Evolutionary conservation across 768 basidiomycete species (phyloP).

Genomic region (Nevesoporus exiguus): DNA sequence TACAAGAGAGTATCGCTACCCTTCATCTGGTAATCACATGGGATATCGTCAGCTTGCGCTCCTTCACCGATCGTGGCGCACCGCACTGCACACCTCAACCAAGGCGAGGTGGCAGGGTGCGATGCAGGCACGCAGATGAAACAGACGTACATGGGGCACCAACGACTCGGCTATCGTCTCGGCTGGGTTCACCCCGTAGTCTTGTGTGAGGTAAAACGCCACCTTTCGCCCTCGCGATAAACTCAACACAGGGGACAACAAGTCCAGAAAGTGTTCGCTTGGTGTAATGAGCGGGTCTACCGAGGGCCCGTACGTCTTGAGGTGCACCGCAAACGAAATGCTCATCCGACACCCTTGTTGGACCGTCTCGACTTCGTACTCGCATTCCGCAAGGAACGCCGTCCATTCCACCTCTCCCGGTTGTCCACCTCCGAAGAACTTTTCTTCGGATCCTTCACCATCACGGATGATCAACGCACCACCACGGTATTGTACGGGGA

Average conservation of each 20-base stretch:
- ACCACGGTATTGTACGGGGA: constrained; percentile 72
- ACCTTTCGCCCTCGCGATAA: constrained; percentile 66
- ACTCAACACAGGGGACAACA: constrained; percentile 69
- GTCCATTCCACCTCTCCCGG: constrained; percentile 73
- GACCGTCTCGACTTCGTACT: constrained; percentile 69
- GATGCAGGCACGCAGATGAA: constrained; percentile 8
- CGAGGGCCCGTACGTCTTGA: constrained; percentile 63
- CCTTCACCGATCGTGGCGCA: constrained; percentile 10
- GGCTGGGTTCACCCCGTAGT: constrained; percentile 69
- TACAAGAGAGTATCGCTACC: constrained; percentile 74
- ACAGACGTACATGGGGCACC: constrained; percentile 59
- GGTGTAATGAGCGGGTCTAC: constrained; percentile 68
- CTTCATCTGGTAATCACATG: constrained; percentile 51
- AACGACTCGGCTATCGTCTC: constrained; percentile 66
- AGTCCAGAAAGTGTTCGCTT: constrained; percentile 69
- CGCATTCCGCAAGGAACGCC: constrained; percentile 70
- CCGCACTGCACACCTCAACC: not conserved
- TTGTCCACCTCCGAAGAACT: constrained; percentile 59
- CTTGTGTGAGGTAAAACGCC: constrained; percentile 66
- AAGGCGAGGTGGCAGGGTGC: constrained; percentile 3
- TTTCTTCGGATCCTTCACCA: constrained; percentile 54
- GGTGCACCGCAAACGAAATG: constrained; percentile 67
- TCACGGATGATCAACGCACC: constrained; percentile 61
- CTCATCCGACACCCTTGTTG: constrained; percentile 66
- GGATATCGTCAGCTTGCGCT: constrained; percentile 11